Percentiles rank a stretch among this genome's conserved stretches.
Conservation (phyloP, 352 stramenopile genomes). For the Phytophthora europaea region DNA sequence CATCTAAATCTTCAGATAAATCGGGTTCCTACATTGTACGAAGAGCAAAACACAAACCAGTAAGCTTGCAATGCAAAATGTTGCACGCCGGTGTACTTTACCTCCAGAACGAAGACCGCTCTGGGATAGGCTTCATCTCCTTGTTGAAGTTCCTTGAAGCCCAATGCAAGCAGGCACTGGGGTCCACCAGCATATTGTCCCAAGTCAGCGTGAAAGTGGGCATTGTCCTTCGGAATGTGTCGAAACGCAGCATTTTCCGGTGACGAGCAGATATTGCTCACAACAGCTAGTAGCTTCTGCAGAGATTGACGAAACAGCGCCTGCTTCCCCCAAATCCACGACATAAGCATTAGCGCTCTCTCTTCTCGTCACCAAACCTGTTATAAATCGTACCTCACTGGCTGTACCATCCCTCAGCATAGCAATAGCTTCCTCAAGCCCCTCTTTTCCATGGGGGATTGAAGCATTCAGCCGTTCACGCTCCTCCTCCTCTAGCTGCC, state of each 20-base stretch:
- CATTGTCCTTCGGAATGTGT: constrained; percentile 80
- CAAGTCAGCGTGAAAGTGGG: constrained; percentile 73
- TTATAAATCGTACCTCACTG: constrained; percentile 29
- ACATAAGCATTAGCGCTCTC: not conserved
- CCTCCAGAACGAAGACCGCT: constrained; percentile 76
- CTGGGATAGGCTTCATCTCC: constrained; percentile 47
- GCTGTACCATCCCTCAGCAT: constrained; percentile 55
- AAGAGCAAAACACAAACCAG: constrained; percentile 1
- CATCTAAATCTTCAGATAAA: constrained; percentile 76
- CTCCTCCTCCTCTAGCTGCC: constrained; percentile 43
- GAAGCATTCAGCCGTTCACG: constrained; percentile 45
- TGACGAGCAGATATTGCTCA: constrained; percentile 74
- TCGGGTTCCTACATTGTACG: constrained; percentile 69
- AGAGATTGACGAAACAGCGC: constrained; percentile 45
- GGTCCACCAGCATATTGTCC: constrained; percentile 71
- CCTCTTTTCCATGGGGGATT: constrained; percentile 50
- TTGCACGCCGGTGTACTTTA: constrained; percentile 15
- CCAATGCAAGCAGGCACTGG: constrained; percentile 74
- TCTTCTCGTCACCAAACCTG: not conserved
- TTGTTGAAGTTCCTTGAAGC: constrained; percentile 71
- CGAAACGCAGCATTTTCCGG: constrained; percentile 79
- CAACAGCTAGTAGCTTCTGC: constrained; percentile 59
- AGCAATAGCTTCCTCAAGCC: constrained; percentile 50
- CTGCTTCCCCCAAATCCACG: constrained; percentile 25
- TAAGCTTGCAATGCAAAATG: not conserved